Conservation (phyloP, 2,329 filamentous ascomycete genomes). For the Colletotrichum musicola region DNA sequence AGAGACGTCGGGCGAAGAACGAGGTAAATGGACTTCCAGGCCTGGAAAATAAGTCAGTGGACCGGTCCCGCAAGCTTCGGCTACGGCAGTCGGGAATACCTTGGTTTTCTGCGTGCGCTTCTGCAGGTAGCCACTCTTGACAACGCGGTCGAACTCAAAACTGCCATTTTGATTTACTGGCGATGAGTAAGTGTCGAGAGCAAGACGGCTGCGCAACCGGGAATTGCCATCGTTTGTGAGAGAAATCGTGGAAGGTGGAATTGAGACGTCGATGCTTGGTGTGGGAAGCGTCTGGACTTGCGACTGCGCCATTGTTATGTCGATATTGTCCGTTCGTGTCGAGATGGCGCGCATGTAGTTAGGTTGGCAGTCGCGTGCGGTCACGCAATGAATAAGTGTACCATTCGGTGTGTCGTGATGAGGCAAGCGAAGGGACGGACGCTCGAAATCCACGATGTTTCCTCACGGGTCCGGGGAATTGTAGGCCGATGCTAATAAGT, state of each 20-base stretch:
- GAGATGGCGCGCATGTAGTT: constrained; percentile 13
- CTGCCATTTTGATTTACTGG: constrained; percentile 95
- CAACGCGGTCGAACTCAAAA: constrained; percentile 94
- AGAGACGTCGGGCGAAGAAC: constrained; percentile 91
- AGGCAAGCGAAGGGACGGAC: constrained; percentile 1
- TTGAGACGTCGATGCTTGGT: constrained; percentile 39
- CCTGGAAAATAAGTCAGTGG: constrained; percentile 59
- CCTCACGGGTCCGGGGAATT: neutral
- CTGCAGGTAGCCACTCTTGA: constrained; percentile 88
- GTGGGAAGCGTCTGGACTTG: constrained; percentile 35
- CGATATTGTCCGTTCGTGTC: constrained; percentile 20
- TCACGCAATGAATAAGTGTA: constrained; percentile 28
- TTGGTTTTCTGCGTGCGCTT: constrained; percentile 96
- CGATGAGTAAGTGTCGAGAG: constrained; percentile 74
- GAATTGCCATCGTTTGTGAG: constrained; percentile 43
- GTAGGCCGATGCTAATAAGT: constrained; percentile 3
- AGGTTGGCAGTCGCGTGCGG: constrained; percentile 26
- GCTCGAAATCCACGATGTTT: no score
- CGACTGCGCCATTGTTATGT: constrained; percentile 33
- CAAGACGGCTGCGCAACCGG: constrained; percentile 58
- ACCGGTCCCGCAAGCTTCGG: neutral
- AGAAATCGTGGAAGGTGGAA: constrained; percentile 40
- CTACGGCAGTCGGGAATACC: constrained; percentile 60
- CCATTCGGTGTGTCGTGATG: constrained; percentile 21
- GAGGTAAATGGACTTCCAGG: constrained; percentile 91